Evolutionary conservation across 352 stramenopile genomes (phyloP).

Genomic region (Phytophthora fragariaefolia): DNA sequence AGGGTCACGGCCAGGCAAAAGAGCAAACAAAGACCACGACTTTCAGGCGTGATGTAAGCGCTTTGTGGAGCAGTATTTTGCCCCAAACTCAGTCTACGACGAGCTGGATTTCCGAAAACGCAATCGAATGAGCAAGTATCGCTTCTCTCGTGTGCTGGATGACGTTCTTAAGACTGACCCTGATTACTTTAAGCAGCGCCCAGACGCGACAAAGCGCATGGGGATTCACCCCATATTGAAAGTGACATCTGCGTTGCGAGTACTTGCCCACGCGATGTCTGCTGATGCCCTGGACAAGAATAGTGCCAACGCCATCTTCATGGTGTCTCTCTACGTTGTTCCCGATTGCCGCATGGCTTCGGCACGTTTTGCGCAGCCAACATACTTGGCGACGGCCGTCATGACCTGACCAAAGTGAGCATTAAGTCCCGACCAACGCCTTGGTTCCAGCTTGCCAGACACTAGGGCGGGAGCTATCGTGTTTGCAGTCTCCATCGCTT

Average conservation of each 20-base stretch:
- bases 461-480: not conserved
- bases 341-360: not conserved
- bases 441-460: not conserved
- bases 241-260: constrained; percentile 4
- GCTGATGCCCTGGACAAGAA: constrained; percentile 1
- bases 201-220: constrained; percentile 2
- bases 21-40: constrained; percentile 1
- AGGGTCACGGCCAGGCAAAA: constrained; percentile 3
- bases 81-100: not conserved
- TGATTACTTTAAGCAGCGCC: constrained; percentile 5
- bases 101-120: not conserved
- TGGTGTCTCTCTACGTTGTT: not conserved
- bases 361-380: not conserved
- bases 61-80: constrained; percentile 4
- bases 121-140: constrained; percentile 4
- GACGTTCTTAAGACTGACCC: not conserved
- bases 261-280: constrained; percentile 5
- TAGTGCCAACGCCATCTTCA: not conserved
- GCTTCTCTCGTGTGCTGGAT: constrained; percentile 1
- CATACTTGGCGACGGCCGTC: not conserved
- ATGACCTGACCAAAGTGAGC: not conserved
- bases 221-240: constrained; percentile 8
- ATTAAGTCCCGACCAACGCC: not conserved
- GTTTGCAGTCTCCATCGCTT: not conserved
- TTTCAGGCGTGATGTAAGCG: constrained; percentile 2